Percentiles rank a stretch among this genome's conserved stretches.
Evolutionary conservation across 805 yeast species (phyloP).

Genomic region (Metschnikowia continentalis): DNA sequence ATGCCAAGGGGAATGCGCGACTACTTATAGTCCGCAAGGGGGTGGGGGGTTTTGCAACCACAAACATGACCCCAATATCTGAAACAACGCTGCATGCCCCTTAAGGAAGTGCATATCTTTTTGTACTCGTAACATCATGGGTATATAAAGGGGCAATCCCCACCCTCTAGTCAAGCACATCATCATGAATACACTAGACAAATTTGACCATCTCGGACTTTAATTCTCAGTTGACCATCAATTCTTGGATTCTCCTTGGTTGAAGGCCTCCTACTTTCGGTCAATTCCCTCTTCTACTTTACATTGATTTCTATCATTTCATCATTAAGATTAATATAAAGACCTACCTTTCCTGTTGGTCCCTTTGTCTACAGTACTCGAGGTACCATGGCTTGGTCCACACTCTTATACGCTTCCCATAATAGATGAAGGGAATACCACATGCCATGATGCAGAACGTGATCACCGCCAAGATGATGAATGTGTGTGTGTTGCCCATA

Average conservation of each 20-base stretch:
- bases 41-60: neutral
- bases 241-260: too few relatives aligned
- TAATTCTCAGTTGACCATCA: too few relatives aligned
- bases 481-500: conserved; percentile 55
- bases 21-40: neutral
- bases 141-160: neutral
- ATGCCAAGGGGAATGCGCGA: neutral
- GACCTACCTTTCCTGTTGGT: conserved; percentile 7
- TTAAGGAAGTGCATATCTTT: neutral
- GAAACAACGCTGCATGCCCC: conserved; percentile 1
- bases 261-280: too few relatives aligned
- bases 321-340: too few relatives aligned
- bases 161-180: too few relatives aligned
- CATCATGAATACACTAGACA: neutral
- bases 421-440: conserved; percentile 54
- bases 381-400: conserved; percentile 55
- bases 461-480: conserved; percentile 56
- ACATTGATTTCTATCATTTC: too few relatives aligned
- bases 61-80: neutral
- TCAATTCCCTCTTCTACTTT: too few relatives aligned
- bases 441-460: conserved; percentile 55
- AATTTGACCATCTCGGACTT: neutral
- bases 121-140: neutral
- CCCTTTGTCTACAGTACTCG: conserved; percentile 16
- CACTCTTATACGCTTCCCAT: conserved; percentile 56